phyloP scores from a whole-genome alignment of 2,329 filamentous ascomycete genomes.

The Aureobasidium sp. region DNA sequence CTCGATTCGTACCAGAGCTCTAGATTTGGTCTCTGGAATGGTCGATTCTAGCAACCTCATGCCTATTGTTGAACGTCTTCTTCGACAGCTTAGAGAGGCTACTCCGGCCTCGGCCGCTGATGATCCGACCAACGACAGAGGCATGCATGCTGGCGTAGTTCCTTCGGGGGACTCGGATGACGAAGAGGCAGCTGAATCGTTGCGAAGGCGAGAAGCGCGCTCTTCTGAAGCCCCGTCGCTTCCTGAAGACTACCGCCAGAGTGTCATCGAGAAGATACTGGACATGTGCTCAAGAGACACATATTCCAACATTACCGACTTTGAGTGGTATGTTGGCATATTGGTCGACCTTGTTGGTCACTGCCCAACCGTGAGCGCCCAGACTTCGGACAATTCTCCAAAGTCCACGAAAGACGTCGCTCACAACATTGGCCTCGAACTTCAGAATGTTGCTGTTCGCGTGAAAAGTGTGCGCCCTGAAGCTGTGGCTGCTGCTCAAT shows the following conservation, averaged over 20 bases:
- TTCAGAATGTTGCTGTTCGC: constrained; percentile 85
- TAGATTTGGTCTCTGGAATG: constrained; percentile 90
- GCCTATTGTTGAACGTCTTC: constrained; percentile 73
- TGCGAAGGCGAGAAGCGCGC: constrained; percentile 43
- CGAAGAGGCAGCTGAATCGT: constrained; percentile 46
- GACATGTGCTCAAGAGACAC: constrained; percentile 86
- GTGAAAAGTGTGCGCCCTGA: constrained; percentile 74
- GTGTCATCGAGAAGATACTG: constrained; percentile 74
- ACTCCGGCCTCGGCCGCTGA: constrained; percentile 45
- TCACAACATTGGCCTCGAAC: constrained; percentile 68
- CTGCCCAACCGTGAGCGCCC: constrained; percentile 44
- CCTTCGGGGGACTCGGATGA: constrained; percentile 49
- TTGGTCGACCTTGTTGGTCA: constrained; percentile 71
- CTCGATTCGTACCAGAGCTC: constrained; percentile 84
- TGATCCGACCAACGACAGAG: constrained; percentile 39
- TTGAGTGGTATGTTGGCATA: constrained; percentile 95
- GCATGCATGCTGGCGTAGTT: constrained; percentile 32
- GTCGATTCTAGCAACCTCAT: constrained; percentile 80
- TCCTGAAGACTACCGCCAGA: constrained; percentile 76
- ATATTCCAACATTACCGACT: constrained; percentile 77
- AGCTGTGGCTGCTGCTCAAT: constrained; percentile 75
- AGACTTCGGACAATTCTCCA: constrained; percentile 14
- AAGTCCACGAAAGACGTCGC: constrained; percentile 37
- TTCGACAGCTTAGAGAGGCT: constrained; percentile 69
- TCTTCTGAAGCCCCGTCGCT: constrained; percentile 50